Conservation (phyloP, 2,329 filamentous ascomycete species). For the Fusarium newnesense region DNA sequence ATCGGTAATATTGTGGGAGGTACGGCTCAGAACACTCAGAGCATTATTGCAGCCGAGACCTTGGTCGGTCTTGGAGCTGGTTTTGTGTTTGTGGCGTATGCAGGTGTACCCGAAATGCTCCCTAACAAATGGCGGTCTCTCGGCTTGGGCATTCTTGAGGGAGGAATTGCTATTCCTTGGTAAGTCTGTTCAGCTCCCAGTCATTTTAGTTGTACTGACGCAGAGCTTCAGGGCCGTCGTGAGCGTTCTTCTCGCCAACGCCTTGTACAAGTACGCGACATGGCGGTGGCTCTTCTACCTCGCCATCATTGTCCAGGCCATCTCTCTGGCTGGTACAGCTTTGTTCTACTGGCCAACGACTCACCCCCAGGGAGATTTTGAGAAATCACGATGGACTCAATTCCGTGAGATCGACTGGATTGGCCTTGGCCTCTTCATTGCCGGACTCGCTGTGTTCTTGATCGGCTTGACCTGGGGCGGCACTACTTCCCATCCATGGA, state of each 20-base stretch:
- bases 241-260: neutral
- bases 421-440: neutral
- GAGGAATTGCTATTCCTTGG: conserved; percentile 15
- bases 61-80: conserved; percentile 1
- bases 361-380: conserved; percentile 18
- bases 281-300: conserved; percentile 27
- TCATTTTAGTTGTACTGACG: accelerated
- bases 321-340: conserved; percentile 8
- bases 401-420: conserved; percentile 23
- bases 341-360: conserved; percentile 22
- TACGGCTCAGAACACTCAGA: neutral
- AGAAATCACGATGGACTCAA: conserved; percentile 17
- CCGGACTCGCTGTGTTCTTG: conserved; percentile 3
- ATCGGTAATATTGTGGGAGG: conserved; percentile 19
- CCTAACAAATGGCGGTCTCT: conserved; percentile 24
- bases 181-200: neutral
- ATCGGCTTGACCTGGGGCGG: conserved; percentile 22
- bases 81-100: conserved; percentile 18
- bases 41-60: conserved; percentile 10
- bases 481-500: conserved; percentile 1
- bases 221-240: neutral
- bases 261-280: conserved; percentile 2
- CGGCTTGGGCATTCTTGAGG: conserved; percentile 12
- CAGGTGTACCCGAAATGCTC: conserved; percentile 22
- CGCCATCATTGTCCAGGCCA: conserved; percentile 14